Conservation (phyloP, 2,329 filamentous ascomycete genomes). For the Trichoderma oligosporum region DNA sequence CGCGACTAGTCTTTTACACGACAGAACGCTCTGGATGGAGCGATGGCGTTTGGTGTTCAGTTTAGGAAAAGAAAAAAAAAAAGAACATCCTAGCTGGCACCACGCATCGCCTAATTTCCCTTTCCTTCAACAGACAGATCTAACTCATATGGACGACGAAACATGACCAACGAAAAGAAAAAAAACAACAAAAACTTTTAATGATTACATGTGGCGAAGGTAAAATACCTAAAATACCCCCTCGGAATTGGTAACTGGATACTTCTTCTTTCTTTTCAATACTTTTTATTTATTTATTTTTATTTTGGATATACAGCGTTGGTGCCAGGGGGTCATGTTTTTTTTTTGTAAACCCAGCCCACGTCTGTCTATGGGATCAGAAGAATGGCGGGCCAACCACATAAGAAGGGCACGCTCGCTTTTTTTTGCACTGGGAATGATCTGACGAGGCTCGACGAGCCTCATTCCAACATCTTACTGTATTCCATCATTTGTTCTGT, state of each 20-base stretch:
- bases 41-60: background rate
- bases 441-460: conserved; percentile 20
- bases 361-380: background rate
- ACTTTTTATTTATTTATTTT: conserved; percentile 3
- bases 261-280: conserved; percentile 1
- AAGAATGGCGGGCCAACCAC: background rate
- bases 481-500: conserved; percentile 20
- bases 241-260: conserved; percentile 12
- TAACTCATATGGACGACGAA: conserved; percentile 18
- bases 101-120: conserved; percentile 26
- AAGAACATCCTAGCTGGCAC: no score
- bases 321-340: background rate
- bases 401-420: background rate
- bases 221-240: conserved; percentile 18
- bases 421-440: conserved; percentile 18
- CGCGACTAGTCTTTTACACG: conserved; percentile 4
- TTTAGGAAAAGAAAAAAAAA: no score
- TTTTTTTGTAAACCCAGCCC: background rate
- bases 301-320: conserved; percentile 23
- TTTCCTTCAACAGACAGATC: conserved; percentile 18
- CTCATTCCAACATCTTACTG: conserved; percentile 3
- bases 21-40: conserved; percentile 11
- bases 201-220: conserved; percentile 14
- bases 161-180: conserved; percentile 16
- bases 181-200: conserved; percentile 1